Base-by-base conservation (phyloP, 2,329 filamentous ascomycete species). In the Colletotrichum caudatum region DNA sequence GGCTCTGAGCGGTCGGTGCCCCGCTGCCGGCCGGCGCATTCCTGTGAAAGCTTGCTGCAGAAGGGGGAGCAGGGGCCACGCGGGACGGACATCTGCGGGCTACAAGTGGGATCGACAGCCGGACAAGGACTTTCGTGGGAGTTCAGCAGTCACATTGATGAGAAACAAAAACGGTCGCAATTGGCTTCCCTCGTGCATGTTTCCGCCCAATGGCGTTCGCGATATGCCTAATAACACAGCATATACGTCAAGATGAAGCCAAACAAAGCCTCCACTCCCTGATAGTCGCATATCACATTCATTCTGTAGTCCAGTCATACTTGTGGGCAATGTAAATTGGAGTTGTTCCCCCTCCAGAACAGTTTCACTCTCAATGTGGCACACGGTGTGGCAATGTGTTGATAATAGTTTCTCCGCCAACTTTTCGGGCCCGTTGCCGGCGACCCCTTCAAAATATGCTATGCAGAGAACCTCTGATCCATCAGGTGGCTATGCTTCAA, bases 401-500 rank as follows among this genome's bases (percentile, higher is more conserved):
- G 14, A 2, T 20, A 26, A 35, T 39, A 37, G 11, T 48, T 26
- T 56, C 14, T 69, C 41, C 59, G 37, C 59, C 44, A 60, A 29
- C 9, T 61, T 41, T 33, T 48, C 23, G 18, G 37, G 35, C 23
- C 41, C 51, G n/a, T 35, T 51, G 20, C 18, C 39, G 48, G 23
- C 23, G 11, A 23, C 23, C 59, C 39, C 39, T 7, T 41, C 26
- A 44, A 64, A 35, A 23, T 1, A 18, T 56, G 41, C 53, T 60
- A 41, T 69, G 59, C 59, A 71, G n/a, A 56, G 16, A 23, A 63
- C 51, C 50, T 37, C 26, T n/a, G 51, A 44, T 58, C 35, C 44
- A 51, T 57, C 26, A 66, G 61, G 26, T 61, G 69, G 60, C 26
- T 58, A 65, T 56, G 66, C 53, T 60, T 60, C 60, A 33, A 50